These are phyloP conservation scores for Phytopythium vexans DNA, from an alignment of 352 stramenopile genomes.

Conservation along the genomic window DNA sequence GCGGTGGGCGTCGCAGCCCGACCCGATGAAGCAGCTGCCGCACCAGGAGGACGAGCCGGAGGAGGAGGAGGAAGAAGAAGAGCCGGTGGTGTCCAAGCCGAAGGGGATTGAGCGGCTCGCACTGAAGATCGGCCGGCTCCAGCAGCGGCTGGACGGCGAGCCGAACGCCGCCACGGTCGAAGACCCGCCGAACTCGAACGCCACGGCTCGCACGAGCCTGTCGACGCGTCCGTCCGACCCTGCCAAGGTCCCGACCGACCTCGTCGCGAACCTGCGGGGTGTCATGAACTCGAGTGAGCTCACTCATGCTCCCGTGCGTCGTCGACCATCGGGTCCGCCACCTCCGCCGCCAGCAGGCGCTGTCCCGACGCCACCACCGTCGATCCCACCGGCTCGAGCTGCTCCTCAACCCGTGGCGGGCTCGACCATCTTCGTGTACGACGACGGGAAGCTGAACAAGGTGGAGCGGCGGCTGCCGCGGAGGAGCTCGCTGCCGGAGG, in stretches of 20 bases:
- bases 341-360: conserved; percentile 7
- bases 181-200: conserved; percentile 14
- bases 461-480: conserved; percentile 19
- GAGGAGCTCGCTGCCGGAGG: conserved; percentile 7
- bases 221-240: no score
- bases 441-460: conserved; percentile 35
- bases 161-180: conserved; percentile 8
- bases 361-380: neutral
- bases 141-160: conserved; percentile 38
- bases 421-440: conserved; percentile 48
- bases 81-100: neutral
- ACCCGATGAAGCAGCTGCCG: conserved; percentile 13
- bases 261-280: conserved; percentile 50
- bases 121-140: conserved; percentile 43
- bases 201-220: no score
- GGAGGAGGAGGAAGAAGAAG: conserved; percentile 3
- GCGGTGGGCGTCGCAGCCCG: conserved; percentile 27
- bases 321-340: conserved; percentile 13
- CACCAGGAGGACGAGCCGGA: neutral
- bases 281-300: conserved; percentile 79
- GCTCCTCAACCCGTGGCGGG: conserved; percentile 8
- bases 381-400: conserved; percentile 6
- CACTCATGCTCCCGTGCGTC: conserved; percentile 33
- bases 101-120: conserved; percentile 39
- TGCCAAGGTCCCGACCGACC: conserved; percentile 27